phyloP scores from a whole-genome alignment of 495 filamentous ascomycete species.

The Talaromyces stipitatus region DNA sequence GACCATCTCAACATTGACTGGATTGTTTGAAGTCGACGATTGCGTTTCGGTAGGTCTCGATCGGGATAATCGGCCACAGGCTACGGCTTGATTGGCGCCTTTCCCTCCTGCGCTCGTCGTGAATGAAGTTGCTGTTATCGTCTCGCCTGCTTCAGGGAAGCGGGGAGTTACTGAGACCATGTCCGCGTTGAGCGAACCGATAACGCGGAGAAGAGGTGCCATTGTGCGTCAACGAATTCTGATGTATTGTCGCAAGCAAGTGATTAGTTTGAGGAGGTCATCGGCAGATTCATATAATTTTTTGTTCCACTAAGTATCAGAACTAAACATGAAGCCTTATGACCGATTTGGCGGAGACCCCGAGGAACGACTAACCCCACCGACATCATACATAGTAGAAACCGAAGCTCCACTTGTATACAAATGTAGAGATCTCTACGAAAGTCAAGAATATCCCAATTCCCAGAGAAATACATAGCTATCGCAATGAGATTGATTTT shows the following conservation, averaged over 20 bases:
- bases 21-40: constrained; percentile 19
- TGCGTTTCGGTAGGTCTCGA: constrained; percentile 13
- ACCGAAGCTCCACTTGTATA: not conserved
- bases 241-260: not conserved
- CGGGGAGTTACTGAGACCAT: constrained; percentile 80
- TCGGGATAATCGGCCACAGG: constrained; percentile 58
- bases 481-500: too few species aligned
- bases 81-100: constrained; percentile 93
- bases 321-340: not conserved
- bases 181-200: constrained; percentile 93
- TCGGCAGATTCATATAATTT: not conserved
- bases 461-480: too few species aligned
- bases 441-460: not conserved
- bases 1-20: constrained; percentile 66
- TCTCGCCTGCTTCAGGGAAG: constrained; percentile 77
- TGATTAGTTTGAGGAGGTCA: not conserved
- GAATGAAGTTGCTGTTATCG: constrained; percentile 72
- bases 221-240: constrained; percentile 16
- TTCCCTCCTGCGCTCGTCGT: constrained; percentile 81
- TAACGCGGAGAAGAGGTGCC: constrained; percentile 58
- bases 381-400: not conserved
- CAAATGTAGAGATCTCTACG: too few species aligned
- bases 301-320: not conserved
- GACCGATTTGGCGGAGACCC: not conserved
- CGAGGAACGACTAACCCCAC: not conserved